Evolutionary conservation across 352 stramenopile genomes (phyloP).

Genomic region (Phytopythium chamaehyphon): DNA sequence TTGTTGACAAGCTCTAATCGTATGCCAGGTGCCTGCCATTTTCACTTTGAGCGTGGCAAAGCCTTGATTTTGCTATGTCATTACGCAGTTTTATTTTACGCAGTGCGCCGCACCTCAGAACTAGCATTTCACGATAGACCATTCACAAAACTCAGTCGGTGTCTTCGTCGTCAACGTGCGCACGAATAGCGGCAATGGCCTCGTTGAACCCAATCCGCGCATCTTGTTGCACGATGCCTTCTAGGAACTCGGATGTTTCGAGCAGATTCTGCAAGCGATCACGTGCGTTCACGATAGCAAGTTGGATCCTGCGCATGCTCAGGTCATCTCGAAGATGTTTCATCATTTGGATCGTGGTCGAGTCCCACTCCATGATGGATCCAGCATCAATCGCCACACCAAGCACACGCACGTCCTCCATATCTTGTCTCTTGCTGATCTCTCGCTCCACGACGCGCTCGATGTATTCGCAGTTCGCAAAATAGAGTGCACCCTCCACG

Average conservation of each 20-base stretch:
- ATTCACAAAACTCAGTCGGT: neutral
- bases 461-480: conserved; percentile 62
- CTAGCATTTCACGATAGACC: too few species aligned
- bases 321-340: conserved; percentile 71
- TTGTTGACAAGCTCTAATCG: too few species aligned
- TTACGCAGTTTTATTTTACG: too few species aligned
- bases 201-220: conserved; percentile 60
- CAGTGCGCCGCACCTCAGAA: too few species aligned
- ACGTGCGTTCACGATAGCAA: conserved; percentile 76
- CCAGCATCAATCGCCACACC: conserved; percentile 70
- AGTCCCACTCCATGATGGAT: conserved; percentile 84
- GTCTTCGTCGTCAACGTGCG: neutral
- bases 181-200: conserved; percentile 58
- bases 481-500: conserved; percentile 54
- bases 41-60: too few species aligned
- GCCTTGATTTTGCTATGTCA: too few species aligned
- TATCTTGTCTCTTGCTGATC: conserved; percentile 36
- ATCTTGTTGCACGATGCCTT: conserved; percentile 61
- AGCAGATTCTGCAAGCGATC: conserved; percentile 63
- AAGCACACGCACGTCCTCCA: conserved; percentile 31
- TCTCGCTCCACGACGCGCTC: conserved; percentile 46
- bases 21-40: too few species aligned
- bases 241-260: conserved; percentile 42
- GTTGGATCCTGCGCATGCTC: conserved; percentile 43
- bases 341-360: conserved; percentile 85